These are phyloP conservation scores for Petunia axillaris DNA, from an alignment of 257 asterid species.

Conservation along the genomic window DNA sequence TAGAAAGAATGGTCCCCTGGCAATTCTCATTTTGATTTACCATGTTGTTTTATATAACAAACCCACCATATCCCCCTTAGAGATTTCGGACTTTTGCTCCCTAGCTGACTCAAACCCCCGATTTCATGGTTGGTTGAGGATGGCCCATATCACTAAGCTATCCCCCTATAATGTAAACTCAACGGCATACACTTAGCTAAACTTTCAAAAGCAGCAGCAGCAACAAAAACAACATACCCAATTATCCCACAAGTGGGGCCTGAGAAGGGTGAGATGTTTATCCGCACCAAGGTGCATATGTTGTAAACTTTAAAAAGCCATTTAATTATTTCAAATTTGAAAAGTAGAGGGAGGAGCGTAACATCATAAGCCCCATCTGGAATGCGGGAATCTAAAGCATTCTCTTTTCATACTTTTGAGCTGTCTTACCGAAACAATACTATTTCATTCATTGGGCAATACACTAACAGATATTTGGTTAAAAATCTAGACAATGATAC, in stretches of 20 bases:
- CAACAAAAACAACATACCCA: too few relatives aligned
- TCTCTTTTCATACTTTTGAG: background rate
- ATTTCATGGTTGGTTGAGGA: background rate
- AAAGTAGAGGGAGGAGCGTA: background rate
- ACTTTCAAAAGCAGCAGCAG: background rate
- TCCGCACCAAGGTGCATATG: too few relatives aligned
- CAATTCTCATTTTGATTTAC: background rate
- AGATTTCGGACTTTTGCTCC: background rate
- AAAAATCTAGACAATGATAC: too few relatives aligned
- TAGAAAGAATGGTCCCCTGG: background rate
- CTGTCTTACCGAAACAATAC: background rate
- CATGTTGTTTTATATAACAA: background rate
- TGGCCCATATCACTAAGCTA: background rate
- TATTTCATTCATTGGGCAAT: background rate
- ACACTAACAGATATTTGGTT: too few relatives aligned
- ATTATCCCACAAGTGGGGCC: too few relatives aligned
- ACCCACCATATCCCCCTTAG: background rate
- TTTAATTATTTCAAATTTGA: conserved; percentile 4
- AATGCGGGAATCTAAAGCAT: background rate
- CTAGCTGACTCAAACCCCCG: background rate
- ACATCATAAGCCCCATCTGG: too few relatives aligned
- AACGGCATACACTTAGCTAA: background rate
- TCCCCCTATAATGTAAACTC: background rate
- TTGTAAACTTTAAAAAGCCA: background rate
- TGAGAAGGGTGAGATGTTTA: too few relatives aligned